These are phyloP conservation scores for Aspergillus proliferans DNA, from an alignment of 2,329 filamentous ascomycete species.

Conservation along the genomic window DNA sequence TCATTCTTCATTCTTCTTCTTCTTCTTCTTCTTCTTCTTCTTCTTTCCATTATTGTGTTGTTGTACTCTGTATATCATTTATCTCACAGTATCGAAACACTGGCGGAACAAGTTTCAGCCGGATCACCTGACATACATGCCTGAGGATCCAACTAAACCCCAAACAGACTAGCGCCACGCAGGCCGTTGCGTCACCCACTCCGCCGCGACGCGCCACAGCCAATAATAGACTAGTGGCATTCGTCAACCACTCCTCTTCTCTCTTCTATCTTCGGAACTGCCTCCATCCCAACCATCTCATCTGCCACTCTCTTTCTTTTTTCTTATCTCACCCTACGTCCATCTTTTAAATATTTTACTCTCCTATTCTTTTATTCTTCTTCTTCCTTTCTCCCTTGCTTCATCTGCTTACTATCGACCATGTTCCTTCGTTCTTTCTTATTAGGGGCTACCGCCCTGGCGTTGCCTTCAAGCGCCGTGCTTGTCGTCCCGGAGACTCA, in stretches of 20 bases:
- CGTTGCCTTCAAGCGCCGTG: slow-evolving; percentile 31
- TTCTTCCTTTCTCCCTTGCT: background rate
- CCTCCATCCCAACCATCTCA: background rate
- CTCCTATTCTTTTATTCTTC: background rate
- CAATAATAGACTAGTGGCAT: background rate
- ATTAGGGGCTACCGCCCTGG: slow-evolving; percentile 27
- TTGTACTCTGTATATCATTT: background rate
- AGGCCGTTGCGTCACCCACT: background rate
- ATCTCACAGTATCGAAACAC: no score
- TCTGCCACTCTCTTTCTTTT: background rate
- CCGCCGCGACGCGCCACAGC: background rate
- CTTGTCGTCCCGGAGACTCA: slow-evolving; percentile 33
- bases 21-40: background rate
- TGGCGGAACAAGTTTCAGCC: background rate
- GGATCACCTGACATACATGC: background rate
- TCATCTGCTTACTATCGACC: slow-evolving; percentile 4
- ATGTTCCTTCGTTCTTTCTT: slow-evolving; percentile 34
- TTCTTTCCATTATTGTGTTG: background rate
- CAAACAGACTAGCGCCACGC: background rate
- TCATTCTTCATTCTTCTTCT: no score
- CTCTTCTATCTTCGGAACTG: background rate
- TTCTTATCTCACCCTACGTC: slow-evolving; percentile 1
- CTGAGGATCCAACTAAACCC: background rate
- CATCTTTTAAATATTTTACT: background rate
- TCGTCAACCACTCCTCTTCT: background rate